phyloP scores from a whole-genome alignment of 2,329 filamentous ascomycete genomes.

The Aspergillus sojae region DNA sequence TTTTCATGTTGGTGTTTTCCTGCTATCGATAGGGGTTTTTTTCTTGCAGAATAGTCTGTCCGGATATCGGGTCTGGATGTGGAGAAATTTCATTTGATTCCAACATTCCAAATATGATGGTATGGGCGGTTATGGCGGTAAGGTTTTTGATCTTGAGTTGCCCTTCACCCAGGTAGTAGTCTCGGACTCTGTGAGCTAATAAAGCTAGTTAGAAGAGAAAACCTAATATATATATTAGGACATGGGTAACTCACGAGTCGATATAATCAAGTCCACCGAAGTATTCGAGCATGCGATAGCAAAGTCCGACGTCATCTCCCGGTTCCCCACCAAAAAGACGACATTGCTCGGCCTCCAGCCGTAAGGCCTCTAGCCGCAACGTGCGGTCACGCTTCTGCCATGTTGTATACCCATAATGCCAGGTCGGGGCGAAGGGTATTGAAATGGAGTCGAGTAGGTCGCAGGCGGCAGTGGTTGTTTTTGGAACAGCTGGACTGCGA shows the following conservation, averaged over 20 bases:
- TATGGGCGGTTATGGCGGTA: slow-evolving; percentile 1
- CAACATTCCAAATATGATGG: slow-evolving; percentile 6
- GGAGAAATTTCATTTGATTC: slow-evolving; percentile 7
- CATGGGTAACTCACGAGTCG: slow-evolving; percentile 37
- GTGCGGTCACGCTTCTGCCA: slow-evolving; percentile 43
- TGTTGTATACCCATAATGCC: slow-evolving; percentile 45
- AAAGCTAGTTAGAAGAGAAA: slow-evolving; percentile 4
- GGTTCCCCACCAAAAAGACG: slow-evolving; percentile 50
- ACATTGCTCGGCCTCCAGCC: slow-evolving; percentile 45
- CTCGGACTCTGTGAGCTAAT: slow-evolving; percentile 20
- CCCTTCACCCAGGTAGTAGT: slow-evolving; percentile 30
- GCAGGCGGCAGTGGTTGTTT: slow-evolving; percentile 23
- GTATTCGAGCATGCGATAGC: slow-evolving; percentile 53
- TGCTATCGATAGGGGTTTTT: slow-evolving; percentile 4
- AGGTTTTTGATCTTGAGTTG: slow-evolving; percentile 3
- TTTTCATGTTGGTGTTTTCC: slow-evolving; percentile 16
- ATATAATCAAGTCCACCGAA: slow-evolving; percentile 54
- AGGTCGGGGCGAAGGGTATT: slow-evolving; percentile 40
- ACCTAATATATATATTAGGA: background rate
- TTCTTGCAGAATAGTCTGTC: slow-evolving; percentile 15
- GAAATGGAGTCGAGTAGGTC: slow-evolving; percentile 27
- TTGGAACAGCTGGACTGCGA: slow-evolving; percentile 6
- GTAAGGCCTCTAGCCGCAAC: slow-evolving; percentile 31
- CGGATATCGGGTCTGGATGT: slow-evolving; percentile 12
- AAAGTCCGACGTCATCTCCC: slow-evolving; percentile 47